Evolutionary conservation across 257 asterid species (phyloP).

Genomic region (Ilex aquifolium): DNA sequence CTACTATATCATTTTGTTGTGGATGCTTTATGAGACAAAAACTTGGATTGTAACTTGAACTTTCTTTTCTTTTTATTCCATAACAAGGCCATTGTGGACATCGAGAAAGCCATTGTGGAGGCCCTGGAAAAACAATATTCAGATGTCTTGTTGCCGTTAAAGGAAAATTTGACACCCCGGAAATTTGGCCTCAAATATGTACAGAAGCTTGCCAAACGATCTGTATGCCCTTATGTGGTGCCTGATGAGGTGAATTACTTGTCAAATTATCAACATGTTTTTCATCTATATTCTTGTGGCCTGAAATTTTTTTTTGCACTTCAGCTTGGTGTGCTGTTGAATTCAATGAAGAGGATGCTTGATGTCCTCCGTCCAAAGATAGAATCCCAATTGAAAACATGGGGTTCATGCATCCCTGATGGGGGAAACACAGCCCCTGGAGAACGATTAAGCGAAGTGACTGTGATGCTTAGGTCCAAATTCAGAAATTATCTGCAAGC

Average conservation of each 20-base stretch:
- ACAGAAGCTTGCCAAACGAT: constrained; percentile 44
- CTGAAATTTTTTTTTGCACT: background rate
- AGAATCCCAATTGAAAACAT: constrained; percentile 39
- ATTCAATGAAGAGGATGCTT: constrained; percentile 49
- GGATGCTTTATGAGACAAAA: background rate
- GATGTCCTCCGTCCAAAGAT: constrained; percentile 41
- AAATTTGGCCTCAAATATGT: constrained; percentile 45
- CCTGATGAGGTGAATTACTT: constrained; percentile 37
- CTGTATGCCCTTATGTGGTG: constrained; percentile 29
- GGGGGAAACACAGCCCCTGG: constrained; percentile 41
- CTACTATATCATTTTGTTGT: no score
- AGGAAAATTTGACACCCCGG: constrained; percentile 37
- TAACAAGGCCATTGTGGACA: constrained; percentile 47
- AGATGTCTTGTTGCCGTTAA: constrained; percentile 42
- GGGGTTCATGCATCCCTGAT: constrained; percentile 47
- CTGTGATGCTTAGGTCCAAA: constrained; percentile 49
- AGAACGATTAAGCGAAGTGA: constrained; percentile 45
- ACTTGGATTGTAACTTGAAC: constrained; percentile 5
- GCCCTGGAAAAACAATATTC: constrained; percentile 53
- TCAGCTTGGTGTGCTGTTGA: constrained; percentile 47
- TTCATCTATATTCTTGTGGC: background rate
- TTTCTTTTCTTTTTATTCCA: background rate
- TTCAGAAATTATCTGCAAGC: constrained; percentile 52
- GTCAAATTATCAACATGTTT: constrained; percentile 1
- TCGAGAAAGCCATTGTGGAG: constrained; percentile 47